A percentile compares a stretch with the other conserved stretches of the same genome.
Evolutionary conservation across 2,329 filamentous ascomycete genomes (phyloP).

Genomic region (Verticillium nubilum): DNA sequence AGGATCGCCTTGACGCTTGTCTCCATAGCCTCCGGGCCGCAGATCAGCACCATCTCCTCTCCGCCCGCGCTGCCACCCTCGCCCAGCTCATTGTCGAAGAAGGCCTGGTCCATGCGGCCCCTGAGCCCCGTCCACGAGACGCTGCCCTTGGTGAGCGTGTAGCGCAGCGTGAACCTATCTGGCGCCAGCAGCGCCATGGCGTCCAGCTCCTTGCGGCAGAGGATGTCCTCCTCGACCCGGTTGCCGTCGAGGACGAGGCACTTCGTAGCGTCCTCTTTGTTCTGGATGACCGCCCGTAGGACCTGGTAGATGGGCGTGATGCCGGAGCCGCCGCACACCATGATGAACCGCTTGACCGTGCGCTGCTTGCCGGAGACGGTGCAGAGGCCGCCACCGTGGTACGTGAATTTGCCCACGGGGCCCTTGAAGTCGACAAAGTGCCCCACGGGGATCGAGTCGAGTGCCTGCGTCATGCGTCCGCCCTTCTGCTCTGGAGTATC

Average conservation of each 20-base stretch:
- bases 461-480: constrained; percentile 75
- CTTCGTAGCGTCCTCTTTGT: constrained; percentile 55
- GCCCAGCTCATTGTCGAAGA: constrained; percentile 57
- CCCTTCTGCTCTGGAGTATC: constrained; percentile 52
- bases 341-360: constrained; percentile 63
- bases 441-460: constrained; percentile 68
- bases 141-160: constrained; percentile 62
- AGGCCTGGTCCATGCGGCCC: constrained; percentile 59
- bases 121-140: constrained; percentile 61
- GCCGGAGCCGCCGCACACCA: constrained; percentile 86
- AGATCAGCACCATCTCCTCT: constrained; percentile 66
- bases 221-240: constrained; percentile 70
- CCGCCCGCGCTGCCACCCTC: constrained; percentile 27
- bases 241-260: constrained; percentile 80
- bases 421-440: constrained; percentile 81
- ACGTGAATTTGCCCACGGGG: constrained; percentile 80
- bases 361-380: constrained; percentile 51
- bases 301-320: constrained; percentile 91
- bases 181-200: constrained; percentile 45
- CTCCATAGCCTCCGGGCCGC: constrained; percentile 73
- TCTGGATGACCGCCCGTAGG: constrained; percentile 64
- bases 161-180: constrained; percentile 57
- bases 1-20: constrained; percentile 53
- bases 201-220: constrained; percentile 71
- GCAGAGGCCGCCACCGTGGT: constrained; percentile 62